Percentiles rank a stretch among this genome's conserved stretches.
Evolutionary conservation across 2,329 filamentous ascomycete species (phyloP).

Genomic region (Pseudocercospora cruenta): DNA sequence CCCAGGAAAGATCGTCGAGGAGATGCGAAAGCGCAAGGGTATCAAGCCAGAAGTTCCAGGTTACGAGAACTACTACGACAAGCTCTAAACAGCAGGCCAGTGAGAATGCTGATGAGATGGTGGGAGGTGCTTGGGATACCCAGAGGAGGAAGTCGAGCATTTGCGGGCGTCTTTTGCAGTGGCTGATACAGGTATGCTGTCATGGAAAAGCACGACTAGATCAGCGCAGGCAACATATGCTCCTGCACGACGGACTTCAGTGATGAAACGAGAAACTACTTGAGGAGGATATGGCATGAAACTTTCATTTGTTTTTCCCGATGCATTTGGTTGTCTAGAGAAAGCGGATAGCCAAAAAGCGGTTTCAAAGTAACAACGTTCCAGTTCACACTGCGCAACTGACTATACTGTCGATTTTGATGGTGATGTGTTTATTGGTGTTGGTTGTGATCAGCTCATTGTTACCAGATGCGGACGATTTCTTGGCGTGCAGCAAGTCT

Average conservation of each 20-base stretch:
- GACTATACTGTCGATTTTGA: not conserved
- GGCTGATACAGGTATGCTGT: constrained; percentile 22
- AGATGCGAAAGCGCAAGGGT: constrained; percentile 99
- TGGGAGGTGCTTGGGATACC: constrained; percentile 16
- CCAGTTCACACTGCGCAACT: not conserved
- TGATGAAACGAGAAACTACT: constrained; percentile 22
- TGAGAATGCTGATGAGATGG: constrained; percentile 21
- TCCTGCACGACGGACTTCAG: constrained; percentile 11
- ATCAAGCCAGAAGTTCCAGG: constrained; percentile 93
- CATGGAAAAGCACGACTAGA: constrained; percentile 23
- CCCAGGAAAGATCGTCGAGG: constrained; percentile 79
- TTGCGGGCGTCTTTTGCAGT: constrained; percentile 27
- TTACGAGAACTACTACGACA: constrained; percentile 71
- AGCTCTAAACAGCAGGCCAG: constrained; percentile 36
- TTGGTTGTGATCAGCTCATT: constrained; percentile 4
- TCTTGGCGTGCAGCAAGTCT: not conserved
- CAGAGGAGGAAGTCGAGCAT: constrained; percentile 25
- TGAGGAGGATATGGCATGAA: constrained; percentile 22
- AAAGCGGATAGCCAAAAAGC: constrained; percentile 25
- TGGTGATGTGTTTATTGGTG: too few species aligned
- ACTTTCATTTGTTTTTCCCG: constrained; percentile 31
- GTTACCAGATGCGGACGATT: constrained; percentile 5
- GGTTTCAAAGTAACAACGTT: constrained; percentile 17
- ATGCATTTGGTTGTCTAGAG: constrained; percentile 27
- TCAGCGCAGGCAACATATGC: constrained; percentile 18